These are phyloP conservation scores for Termitomyces sp. DNA, from an alignment of 768 basidiomycete species.

Conservation along the genomic window DNA sequence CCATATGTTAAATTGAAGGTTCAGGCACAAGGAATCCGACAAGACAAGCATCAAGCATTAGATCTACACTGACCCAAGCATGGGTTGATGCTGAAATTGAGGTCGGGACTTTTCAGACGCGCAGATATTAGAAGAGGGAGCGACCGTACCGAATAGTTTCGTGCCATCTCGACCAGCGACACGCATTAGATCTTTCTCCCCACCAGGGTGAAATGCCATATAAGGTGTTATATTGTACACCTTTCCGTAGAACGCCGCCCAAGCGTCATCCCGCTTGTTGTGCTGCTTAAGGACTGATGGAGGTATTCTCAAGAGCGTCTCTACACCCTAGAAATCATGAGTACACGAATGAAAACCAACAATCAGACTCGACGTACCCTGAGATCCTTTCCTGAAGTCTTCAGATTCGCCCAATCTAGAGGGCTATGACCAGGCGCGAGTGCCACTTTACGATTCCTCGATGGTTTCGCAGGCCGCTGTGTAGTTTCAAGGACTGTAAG, in stretches of 20 bases:
- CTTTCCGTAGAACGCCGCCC: slow-evolving; percentile 88
- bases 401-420: slow-evolving; percentile 90
- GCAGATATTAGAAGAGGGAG: background rate
- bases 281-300: slow-evolving; percentile 77
- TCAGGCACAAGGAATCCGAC: slow-evolving; percentile 87
- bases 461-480: slow-evolving; percentile 45
- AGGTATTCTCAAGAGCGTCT: slow-evolving; percentile 62
- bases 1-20: slow-evolving; percentile 24
- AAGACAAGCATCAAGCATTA: slow-evolving; percentile 90
- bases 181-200: slow-evolving; percentile 91
- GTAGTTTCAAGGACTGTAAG: slow-evolving; percentile 61
- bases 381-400: slow-evolving; percentile 75
- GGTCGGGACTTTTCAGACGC: background rate
- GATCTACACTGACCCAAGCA: slow-evolving; percentile 95
- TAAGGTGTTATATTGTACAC: slow-evolving; percentile 97
- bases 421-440: slow-evolving; percentile 89
- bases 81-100: slow-evolving; percentile 70
- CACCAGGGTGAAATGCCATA: slow-evolving; percentile 89
- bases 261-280: slow-evolving; percentile 82
- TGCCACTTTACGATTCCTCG: slow-evolving; percentile 75
- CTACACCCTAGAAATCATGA: slow-evolving; percentile 53
- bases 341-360: background rate
- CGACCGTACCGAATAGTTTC: slow-evolving; percentile 78
- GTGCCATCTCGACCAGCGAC: slow-evolving; percentile 95
- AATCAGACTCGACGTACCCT: slow-evolving; percentile 42